These are phyloP conservation scores for Aspergillus carbonarius DNA, from an alignment of 2,329 filamentous ascomycete species.

Conservation along the genomic window DNA sequence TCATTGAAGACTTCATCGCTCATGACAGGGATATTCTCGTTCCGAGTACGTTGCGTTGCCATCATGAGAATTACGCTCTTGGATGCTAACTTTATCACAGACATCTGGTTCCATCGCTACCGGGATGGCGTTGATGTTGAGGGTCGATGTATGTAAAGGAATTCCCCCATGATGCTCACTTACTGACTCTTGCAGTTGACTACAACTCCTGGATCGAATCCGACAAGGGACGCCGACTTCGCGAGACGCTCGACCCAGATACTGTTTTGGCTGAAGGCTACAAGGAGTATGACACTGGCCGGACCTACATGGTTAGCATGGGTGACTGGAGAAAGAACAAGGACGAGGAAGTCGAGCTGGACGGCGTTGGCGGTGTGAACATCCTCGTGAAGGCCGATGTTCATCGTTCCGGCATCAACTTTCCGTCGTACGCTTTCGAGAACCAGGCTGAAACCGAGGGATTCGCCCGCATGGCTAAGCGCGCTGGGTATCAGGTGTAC, in stretches of 20 bases:
- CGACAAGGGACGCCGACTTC: constrained; percentile 73
- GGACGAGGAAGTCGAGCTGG: constrained; percentile 86
- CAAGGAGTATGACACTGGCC: constrained; percentile 86
- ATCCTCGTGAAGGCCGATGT: constrained; percentile 98
- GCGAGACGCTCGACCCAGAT: constrained; percentile 72
- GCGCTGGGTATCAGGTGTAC: constrained; percentile 87
- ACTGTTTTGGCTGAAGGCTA: constrained; percentile 91
- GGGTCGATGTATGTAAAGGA: constrained; percentile 72
- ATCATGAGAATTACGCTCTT: not conserved
- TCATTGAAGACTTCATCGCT: constrained; percentile 92
- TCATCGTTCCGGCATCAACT: constrained; percentile 95
- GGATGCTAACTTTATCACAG: constrained; percentile 48
- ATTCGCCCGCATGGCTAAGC: constrained; percentile 97
- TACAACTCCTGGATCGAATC: constrained; percentile 99
- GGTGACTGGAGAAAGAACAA: constrained; percentile 92
- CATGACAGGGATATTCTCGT: constrained; percentile 92
- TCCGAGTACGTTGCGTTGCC: constrained; percentile 67
- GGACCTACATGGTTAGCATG: constrained; percentile 85
- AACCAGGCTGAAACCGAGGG: constrained; percentile 99
- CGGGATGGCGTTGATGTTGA: constrained; percentile 80
- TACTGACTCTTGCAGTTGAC: constrained; percentile 63
- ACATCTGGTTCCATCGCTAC: constrained; percentile 64
- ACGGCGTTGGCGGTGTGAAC: constrained; percentile 95
- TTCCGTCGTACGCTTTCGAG: constrained; percentile 93
- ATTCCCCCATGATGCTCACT: not conserved